Conservation (phyloP, 2,329 filamentous ascomycete genomes). For the Verticillium nubilum region DNA sequence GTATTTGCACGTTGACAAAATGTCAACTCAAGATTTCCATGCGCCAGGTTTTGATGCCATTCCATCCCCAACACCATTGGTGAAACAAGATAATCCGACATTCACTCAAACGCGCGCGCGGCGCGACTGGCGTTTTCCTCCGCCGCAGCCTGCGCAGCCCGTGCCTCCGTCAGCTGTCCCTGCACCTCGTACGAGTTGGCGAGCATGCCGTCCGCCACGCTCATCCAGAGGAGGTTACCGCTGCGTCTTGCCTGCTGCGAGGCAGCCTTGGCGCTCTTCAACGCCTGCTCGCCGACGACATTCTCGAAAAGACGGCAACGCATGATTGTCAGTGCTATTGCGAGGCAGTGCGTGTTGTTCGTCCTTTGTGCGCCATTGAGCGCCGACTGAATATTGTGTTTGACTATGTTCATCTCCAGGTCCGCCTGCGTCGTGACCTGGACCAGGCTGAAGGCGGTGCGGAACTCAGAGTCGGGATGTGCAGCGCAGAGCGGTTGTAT, state of each 20-base stretch:
- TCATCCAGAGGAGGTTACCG: constrained; percentile 71
- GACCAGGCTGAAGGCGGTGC: constrained; percentile 72
- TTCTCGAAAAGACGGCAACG: constrained; percentile 75
- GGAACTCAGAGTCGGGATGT: constrained; percentile 70
- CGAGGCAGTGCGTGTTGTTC: constrained; percentile 73
- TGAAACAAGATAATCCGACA: neutral
- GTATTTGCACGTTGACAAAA: neutral
- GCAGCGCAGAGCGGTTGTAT: constrained; percentile 62
- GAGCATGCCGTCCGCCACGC: constrained; percentile 74
- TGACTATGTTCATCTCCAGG: constrained; percentile 69
- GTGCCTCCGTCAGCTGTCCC: constrained; percentile 48
- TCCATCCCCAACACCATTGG: neutral
- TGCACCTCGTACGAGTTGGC: constrained; percentile 70
- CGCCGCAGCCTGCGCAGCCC: constrained; percentile 32
- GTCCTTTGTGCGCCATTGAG: constrained; percentile 64
- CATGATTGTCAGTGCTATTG: constrained; percentile 81
- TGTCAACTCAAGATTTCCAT: neutral
- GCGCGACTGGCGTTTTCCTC: constrained; percentile 34
- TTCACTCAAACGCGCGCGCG: neutral
- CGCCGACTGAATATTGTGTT: constrained; percentile 70
- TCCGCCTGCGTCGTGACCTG: constrained; percentile 60
- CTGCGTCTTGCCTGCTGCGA: constrained; percentile 63
- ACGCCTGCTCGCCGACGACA: constrained; percentile 73
- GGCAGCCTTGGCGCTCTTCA: constrained; percentile 69
- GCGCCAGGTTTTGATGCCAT: neutral